Conservation (phyloP, 345 rosid genomes). For the Eutrema japonicum region DNA sequence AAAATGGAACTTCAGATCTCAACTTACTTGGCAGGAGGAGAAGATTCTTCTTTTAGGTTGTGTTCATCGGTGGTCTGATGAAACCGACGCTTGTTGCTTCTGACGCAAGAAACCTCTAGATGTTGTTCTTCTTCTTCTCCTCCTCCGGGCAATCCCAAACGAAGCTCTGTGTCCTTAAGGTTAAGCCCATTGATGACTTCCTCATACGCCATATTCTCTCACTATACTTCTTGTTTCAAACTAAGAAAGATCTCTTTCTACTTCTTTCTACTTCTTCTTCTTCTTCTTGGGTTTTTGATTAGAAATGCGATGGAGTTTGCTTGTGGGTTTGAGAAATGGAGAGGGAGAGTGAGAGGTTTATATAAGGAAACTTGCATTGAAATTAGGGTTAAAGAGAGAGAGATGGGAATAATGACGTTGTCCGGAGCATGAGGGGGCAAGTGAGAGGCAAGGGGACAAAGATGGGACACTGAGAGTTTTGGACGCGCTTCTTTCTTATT, state of each 20-base stretch:
- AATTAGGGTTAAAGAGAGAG: conserved; percentile 29
- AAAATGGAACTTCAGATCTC: conserved; percentile 24
- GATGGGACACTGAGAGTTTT: conserved; percentile 53
- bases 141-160: conserved; percentile 82
- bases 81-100: conserved; percentile 63
- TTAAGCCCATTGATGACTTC: conserved; percentile 54
- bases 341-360: conserved; percentile 43
- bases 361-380: conserved; percentile 32
- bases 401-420: conserved; percentile 42
- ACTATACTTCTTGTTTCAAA: conserved; percentile 3
- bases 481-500: conserved; percentile 34
- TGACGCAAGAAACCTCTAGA: conserved; percentile 43
- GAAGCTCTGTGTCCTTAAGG: conserved; percentile 82
- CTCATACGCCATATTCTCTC: conserved; percentile 42
- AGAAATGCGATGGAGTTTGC: conserved; percentile 29
- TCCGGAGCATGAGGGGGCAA: conserved; percentile 69
- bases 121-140: conserved; percentile 32
- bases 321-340: conserved; percentile 23
- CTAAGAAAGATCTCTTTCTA: conserved; percentile 10
- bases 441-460: conserved; percentile 78
- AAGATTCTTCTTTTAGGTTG: conserved; percentile 28
- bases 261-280: neutral
- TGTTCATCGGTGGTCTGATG: conserved; percentile 24
- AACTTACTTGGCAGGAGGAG: conserved; percentile 67
- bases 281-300: conserved; percentile 26